Conservation (phyloP, 768 basidiomycete genomes). For the Hypsizygus marmoreus region DNA sequence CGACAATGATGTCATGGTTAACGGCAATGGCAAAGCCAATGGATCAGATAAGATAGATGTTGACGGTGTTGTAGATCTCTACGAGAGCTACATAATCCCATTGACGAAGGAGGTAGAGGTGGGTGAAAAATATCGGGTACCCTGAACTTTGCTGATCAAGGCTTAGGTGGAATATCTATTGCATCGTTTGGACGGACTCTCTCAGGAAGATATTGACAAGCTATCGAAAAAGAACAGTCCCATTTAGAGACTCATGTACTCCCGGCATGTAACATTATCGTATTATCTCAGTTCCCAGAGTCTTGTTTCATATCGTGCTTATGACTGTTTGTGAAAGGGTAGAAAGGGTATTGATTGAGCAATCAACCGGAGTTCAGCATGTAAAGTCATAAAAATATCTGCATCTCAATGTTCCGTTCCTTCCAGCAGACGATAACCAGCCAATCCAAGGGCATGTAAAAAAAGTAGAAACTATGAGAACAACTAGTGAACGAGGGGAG, state of each 20-base stretch:
- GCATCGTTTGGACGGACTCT: constrained; percentile 81
- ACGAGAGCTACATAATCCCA: constrained; percentile 95
- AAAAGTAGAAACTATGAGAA: not conserved
- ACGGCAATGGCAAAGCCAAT: constrained; percentile 37
- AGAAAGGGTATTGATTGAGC: constrained; percentile 5
- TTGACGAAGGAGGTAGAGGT: constrained; percentile 99
- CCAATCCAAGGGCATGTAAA: not conserved
- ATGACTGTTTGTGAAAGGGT: not conserved
- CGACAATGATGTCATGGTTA: constrained; percentile 47
- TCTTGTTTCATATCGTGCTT: not conserved
- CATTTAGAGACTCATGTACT: too few species aligned
- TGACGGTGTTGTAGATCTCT: constrained; percentile 89
- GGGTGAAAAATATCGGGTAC: too few species aligned
- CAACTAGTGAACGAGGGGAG: constrained; percentile 14
- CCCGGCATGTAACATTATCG: too few species aligned
- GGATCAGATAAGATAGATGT: constrained; percentile 78
- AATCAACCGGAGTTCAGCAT: constrained; percentile 10
- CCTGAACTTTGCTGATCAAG: too few species aligned
- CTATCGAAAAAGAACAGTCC: constrained; percentile 35
- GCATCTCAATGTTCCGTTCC: constrained; percentile 50
- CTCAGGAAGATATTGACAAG: constrained; percentile 75
- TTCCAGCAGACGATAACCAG: constrained; percentile 13
- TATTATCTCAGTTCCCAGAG: too few species aligned
- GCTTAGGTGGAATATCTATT: constrained; percentile 93
- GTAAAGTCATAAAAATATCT: constrained; percentile 46